Evolutionary conservation across 805 yeast species (phyloP), one percentile per base, ranked within the genome.

Genomic region (Schwanniomyces polymorphus): DNA sequence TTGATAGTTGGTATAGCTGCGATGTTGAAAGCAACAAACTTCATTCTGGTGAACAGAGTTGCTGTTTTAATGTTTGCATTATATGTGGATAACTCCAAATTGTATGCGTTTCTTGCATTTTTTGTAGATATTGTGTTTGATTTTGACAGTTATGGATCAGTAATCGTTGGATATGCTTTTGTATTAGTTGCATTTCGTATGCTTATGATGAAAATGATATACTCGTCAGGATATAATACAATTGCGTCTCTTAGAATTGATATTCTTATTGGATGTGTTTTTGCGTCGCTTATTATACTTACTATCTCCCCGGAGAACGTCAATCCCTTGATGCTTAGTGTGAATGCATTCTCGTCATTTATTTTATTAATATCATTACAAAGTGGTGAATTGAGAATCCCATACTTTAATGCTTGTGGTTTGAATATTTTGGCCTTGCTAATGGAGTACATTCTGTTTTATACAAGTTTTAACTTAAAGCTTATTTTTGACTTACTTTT

Each of bases 91-190:
- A 55, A 49, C 8, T 58, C 59, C 59, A 70, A 68, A 42, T 44
- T 61, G n/a, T 64, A 61, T 49, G 63, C 73, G 7, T 55, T 61
- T n/a, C 18, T 61, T 21, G 59, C 63, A 25, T 56, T 67, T 29
- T 26, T 64, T 3, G 54, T 54, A 25, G 74, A 70, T 42, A 17
- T 61, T 8, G 61, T 52, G 41, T 41, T 31, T n/a, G 48, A 47
- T 26, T 43, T 31, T 29, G 29, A 47, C 16, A 39, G 38, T 7
- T 28, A 48, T 6, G 7, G 38, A 12, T 17, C 27, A 5, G 48
- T 54, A 0, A 27, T 57, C 0, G 38, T 49, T 3, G 68, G 66
- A 11, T 63, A 65, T 45, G 10, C 43, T 2, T 44, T 54, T 11
- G 51, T 60, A 29, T 45, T 53, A 23, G 49, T 46, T 5, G 51